Percentiles rank a stretch among this genome's conserved stretches.
Conservation (phyloP, 805 yeast genomes). For the Metschnikowia drakensbergensis region DNA sequence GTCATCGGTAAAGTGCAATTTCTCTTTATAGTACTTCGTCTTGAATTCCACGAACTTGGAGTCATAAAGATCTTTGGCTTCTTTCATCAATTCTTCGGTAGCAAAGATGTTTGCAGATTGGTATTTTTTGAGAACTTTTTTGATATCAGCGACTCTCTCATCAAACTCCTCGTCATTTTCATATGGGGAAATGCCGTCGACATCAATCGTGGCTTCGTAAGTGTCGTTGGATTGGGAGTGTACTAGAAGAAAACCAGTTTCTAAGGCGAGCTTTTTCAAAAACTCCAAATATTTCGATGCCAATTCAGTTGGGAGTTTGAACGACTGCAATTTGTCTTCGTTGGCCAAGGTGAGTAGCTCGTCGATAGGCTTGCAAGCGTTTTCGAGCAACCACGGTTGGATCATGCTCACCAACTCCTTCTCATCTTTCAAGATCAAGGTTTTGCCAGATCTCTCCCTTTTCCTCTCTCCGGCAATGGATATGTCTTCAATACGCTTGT, state of each 20-base stretch:
- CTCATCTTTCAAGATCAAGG: conserved; percentile 66
- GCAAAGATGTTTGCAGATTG: conserved; percentile 62
- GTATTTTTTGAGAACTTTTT: conserved; percentile 57
- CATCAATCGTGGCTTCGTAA: conserved; percentile 59
- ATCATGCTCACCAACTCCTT: conserved; percentile 62
- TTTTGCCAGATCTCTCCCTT: conserved; percentile 61
- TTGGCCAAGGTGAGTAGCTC: conserved; percentile 35
- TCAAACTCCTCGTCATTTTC: conserved; percentile 65
- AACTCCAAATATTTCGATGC: conserved; percentile 54
- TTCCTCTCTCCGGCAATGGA: conserved; percentile 69
- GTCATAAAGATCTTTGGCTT: conserved; percentile 59
- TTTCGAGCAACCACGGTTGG: conserved; percentile 47
- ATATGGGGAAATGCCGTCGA: conserved; percentile 67
- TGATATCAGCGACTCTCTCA: conserved; percentile 48
- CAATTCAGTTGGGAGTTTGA: conserved; percentile 44
- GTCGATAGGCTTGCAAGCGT: conserved; percentile 25
- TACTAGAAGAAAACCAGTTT: conserved; percentile 60
- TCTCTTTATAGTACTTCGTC: conserved; percentile 77
- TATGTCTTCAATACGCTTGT: conserved; percentile 74
- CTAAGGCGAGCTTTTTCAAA: conserved; percentile 59
- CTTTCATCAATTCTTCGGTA: conserved; percentile 48
- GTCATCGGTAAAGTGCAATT: conserved; percentile 66
- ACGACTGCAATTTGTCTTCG: conserved; percentile 24
- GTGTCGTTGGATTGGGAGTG: conserved; percentile 57
- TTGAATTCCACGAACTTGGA: conserved; percentile 80